Percentiles rank a stretch among this genome's conserved stretches.
phyloP scores from a whole-genome alignment of 2,329 filamentous ascomycete genomes.

The Colletotrichum phormii region DNA sequence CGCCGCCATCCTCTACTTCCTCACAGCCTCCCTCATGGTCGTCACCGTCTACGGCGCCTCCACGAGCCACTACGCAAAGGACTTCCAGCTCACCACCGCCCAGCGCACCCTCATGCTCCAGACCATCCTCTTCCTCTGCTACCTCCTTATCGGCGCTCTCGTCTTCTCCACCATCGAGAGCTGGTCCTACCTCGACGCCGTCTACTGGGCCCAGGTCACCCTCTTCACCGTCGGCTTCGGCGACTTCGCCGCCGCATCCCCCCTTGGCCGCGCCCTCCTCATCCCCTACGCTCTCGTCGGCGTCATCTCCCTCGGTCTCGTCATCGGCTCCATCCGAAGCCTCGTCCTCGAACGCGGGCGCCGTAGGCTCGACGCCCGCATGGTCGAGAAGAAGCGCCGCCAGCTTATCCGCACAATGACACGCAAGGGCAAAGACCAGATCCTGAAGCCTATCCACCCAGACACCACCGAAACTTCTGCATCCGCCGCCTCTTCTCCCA shows the following conservation, averaged over 20 bases:
- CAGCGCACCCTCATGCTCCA: constrained; percentile 92
- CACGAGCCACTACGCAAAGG: constrained; percentile 76
- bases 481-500: not conserved
- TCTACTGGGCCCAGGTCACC: constrained; percentile 84
- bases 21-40: constrained; percentile 81
- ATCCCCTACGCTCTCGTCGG: constrained; percentile 88
- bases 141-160: constrained; percentile 81
- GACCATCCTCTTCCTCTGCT: constrained; percentile 86
- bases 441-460: constrained; percentile 61
- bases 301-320: constrained; percentile 85
- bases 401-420: constrained; percentile 58
- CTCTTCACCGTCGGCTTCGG: constrained; percentile 74
- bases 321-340: constrained; percentile 82
- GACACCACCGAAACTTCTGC: constrained; percentile 8
- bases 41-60: constrained; percentile 84
- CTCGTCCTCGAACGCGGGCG: constrained; percentile 70
- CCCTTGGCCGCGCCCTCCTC: constrained; percentile 75
- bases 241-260: constrained; percentile 60
- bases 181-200: constrained; percentile 81
- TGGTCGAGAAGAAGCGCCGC: constrained; percentile 70
- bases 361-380: constrained; percentile 64
- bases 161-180: constrained; percentile 79
- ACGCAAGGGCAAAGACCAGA: constrained; percentile 55
- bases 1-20: constrained; percentile 81
- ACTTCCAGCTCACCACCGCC: constrained; percentile 81